Base-by-base conservation (phyloP, 805 yeast genomes). In the Saccharomycopsis olivae region DNA sequence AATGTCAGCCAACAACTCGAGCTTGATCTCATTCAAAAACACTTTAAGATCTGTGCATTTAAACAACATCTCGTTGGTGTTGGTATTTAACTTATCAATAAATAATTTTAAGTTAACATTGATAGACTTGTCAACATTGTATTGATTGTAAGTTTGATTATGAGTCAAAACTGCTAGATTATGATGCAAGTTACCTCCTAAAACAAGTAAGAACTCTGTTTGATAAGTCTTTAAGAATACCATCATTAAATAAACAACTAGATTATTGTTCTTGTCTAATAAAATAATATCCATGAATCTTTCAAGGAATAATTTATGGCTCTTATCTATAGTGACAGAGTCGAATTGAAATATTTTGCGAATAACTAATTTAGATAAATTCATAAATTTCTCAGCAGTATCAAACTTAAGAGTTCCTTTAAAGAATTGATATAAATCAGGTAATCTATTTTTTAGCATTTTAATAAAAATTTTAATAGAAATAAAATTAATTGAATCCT, bases 211-310 rank as follows among this genome's bases (percentile, higher is more conserved):
- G 33, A 45, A 45, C 11, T 35, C 40, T 4, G n/a, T 28, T 17
- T 41, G 37, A 25, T 41, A 39, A 15, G 35, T 47, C 29, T 41
- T 37, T 25, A 45, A 32, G n/a, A 45, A 41, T 23, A 38, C 19
- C 6, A 41, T 30, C 10, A 33, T 25, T 32, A 45, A 41, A 25
- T 45, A 42, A 9, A 36, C 38, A 27, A 45, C 28, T 24, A 34
- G 31, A 28, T 45, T 36, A 31, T 41, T 39, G 33, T 39, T 38
- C 23, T 41, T 45, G 27, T 45, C 48, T 27, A 45, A 31, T 21
- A 45, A 38, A 5, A 35, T 8, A 28, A 45, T 45, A n/a, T n/a
- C n/a, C n/a, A n/a, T n/a, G n/a, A n/a, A n/a, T n/a, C n/a, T n/a
- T n/a, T n/a, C n/a, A n/a, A n/a, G n/a, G n/a, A n/a, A n/a, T n/a